A percentile compares a stretch with the other conserved stretches of the same genome.
phyloP scores from a whole-genome alignment of 495 filamentous ascomycete species.

The Parathielavia hyrcaniae region DNA sequence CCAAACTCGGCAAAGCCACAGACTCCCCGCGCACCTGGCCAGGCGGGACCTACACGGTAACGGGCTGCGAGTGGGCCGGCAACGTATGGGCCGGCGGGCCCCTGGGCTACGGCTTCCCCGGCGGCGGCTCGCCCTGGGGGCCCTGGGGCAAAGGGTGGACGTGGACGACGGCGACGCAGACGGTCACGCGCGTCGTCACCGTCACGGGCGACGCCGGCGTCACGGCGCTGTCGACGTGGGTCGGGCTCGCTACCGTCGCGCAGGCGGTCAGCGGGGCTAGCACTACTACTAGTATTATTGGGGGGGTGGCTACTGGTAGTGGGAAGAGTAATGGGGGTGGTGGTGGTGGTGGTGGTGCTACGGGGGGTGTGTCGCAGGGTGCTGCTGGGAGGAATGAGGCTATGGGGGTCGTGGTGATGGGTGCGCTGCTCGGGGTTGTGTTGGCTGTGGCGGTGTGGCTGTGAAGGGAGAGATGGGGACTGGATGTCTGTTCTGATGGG shows the following conservation, averaged over 20 bases:
- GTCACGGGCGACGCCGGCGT: slow-evolving; percentile 35
- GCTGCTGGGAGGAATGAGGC: slow-evolving; percentile 12
- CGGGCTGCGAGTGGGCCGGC: slow-evolving; percentile 42
- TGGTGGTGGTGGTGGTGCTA: neutral
- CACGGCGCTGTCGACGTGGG: slow-evolving; percentile 32
- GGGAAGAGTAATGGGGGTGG: neutral
- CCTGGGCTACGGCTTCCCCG: slow-evolving; percentile 37
- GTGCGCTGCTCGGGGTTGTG: slow-evolving; percentile 35
- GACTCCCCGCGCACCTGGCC: slow-evolving; percentile 34
- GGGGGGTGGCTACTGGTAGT: slow-evolving; percentile 9
- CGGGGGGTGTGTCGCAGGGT: neutral
- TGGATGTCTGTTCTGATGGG: too few species aligned
- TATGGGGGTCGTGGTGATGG: slow-evolving; percentile 35
- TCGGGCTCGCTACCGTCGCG: slow-evolving; percentile 37
- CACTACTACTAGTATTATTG: slow-evolving; percentile 28
- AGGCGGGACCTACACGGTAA: slow-evolving; percentile 43
- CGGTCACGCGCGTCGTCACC: slow-evolving; percentile 34
- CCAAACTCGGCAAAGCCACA: too few species aligned
- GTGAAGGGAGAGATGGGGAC: slow-evolving; percentile 17
- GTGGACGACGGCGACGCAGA: slow-evolving; percentile 27
- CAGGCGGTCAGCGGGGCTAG: slow-evolving; percentile 37
- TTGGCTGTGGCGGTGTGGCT: slow-evolving; percentile 39
- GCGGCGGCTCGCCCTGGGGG: slow-evolving; percentile 38
- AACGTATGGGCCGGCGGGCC: slow-evolving; percentile 45
- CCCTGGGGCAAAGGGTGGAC: slow-evolving; percentile 43